Percentiles rank a stretch among this genome's conserved stretches.
These are phyloP conservation scores for Cryomyces minteri DNA, from an alignment of 495 filamentous ascomycete species.

Conservation along the genomic window DNA sequence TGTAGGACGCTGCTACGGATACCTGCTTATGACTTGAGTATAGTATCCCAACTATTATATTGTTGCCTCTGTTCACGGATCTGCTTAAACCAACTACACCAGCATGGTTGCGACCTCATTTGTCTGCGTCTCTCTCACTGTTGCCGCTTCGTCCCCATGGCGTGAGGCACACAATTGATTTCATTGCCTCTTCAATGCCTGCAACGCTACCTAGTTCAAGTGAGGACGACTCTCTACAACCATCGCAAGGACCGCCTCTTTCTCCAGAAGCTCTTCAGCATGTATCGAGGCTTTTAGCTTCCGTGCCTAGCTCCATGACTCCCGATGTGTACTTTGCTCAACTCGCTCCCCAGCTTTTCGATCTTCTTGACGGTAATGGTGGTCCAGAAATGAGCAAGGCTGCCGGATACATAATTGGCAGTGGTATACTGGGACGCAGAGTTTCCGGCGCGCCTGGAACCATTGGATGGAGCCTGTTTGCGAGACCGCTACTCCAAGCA, in stretches of 20 bases:
- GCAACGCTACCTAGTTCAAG: neutral
- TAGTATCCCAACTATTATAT: conserved; percentile 23
- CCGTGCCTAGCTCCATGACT: conserved; percentile 38
- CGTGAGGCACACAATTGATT: conserved; percentile 50
- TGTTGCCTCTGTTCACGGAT: conserved; percentile 28
- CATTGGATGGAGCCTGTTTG: conserved; percentile 50
- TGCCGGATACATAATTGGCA: conserved; percentile 55
- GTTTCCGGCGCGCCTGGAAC: conserved; percentile 48
- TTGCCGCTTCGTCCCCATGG: conserved; percentile 48
- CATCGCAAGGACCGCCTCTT: conserved; percentile 40
- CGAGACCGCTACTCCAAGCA: conserved; percentile 40
- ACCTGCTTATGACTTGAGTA: neutral
- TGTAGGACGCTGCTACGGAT: neutral
- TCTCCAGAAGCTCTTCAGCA: conserved; percentile 56
- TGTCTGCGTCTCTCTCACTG: conserved; percentile 36
- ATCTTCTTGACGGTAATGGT: conserved; percentile 45
- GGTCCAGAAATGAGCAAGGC: conserved; percentile 44
- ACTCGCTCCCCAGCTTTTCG: conserved; percentile 47
- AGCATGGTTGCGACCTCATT: conserved; percentile 26
- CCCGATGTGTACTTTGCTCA: conserved; percentile 39
- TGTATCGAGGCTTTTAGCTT: conserved; percentile 41
- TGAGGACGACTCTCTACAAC: conserved; percentile 9
- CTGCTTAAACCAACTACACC: conserved; percentile 28
- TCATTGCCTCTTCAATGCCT: conserved; percentile 37
- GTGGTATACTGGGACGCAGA: conserved; percentile 50